Conservation (phyloP, 1,284 basidiomycete species). For the Austroboletus novae-zelandiae region DNA sequence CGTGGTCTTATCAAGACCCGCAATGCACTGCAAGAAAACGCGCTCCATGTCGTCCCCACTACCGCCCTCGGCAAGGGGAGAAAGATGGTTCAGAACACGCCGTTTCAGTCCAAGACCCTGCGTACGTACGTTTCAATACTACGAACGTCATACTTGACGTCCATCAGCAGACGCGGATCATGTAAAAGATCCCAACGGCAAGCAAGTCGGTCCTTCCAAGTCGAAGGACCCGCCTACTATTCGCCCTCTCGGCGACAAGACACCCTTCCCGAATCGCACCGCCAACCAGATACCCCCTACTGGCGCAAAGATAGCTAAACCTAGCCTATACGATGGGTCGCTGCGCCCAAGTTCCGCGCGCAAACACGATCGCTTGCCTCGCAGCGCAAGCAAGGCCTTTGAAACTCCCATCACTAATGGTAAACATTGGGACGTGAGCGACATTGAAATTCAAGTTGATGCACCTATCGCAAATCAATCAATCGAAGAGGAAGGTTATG, state of each 20-base stretch:
- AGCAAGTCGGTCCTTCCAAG: constrained; percentile 27
- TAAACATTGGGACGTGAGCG: constrained; percentile 73
- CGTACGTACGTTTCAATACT: constrained; percentile 24
- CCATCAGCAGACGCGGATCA: constrained; percentile 25
- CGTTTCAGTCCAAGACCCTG: constrained; percentile 35
- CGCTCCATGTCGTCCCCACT: constrained; percentile 37
- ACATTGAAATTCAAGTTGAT: constrained; percentile 48
- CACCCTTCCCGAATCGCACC: constrained; percentile 56
- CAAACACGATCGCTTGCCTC: constrained; percentile 49
- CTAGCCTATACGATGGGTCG: constrained; percentile 30
- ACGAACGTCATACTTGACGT: constrained; percentile 2
- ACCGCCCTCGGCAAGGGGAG: constrained; percentile 47
- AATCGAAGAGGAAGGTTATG: constrained; percentile 45
- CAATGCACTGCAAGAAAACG: constrained; percentile 53
- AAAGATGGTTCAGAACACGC: constrained; percentile 38
- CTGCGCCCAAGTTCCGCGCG: constrained; percentile 64
- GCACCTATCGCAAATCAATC: constrained; percentile 34
- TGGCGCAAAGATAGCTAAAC: constrained; percentile 31
- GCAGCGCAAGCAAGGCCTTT: constrained; percentile 44
- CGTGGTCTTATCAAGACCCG: constrained; percentile 38
- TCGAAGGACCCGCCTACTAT: constrained; percentile 24
- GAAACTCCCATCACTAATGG: constrained; percentile 68
- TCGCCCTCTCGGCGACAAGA: constrained; percentile 57
- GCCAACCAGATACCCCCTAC: constrained; percentile 24
- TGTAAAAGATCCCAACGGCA: constrained; percentile 20